These are phyloP conservation scores for Sporothrix schenckii DNA, from an alignment of 2,329 filamentous ascomycete species.

Conservation along the genomic window DNA sequence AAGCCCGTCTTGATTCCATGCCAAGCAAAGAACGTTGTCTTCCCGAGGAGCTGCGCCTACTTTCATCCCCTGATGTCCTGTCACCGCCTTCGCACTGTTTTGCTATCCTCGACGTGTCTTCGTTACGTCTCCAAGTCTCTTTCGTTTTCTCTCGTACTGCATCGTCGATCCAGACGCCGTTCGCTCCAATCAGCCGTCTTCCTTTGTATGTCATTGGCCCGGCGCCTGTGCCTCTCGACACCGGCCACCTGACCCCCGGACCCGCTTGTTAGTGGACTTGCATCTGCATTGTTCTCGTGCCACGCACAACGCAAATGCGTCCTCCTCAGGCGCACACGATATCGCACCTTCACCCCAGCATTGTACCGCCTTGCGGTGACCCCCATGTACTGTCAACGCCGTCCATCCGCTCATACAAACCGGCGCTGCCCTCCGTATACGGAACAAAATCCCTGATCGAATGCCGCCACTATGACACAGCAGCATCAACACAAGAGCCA, in stretches of 20 bases:
- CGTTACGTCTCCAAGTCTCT: background rate
- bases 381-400: slow-evolving; percentile 17
- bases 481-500: background rate
- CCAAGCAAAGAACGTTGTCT: slow-evolving; percentile 2
- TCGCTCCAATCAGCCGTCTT: slow-evolving; percentile 13
- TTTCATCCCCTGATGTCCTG: background rate
- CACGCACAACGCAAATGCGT: background rate
- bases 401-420: background rate
- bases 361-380: slow-evolving; percentile 20
- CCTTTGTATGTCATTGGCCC: background rate
- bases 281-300: slow-evolving; percentile 18
- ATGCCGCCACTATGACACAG: slow-evolving; percentile 10
- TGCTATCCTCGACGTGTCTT: background rate
- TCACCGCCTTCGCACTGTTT: background rate
- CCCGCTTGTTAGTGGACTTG: slow-evolving; percentile 9
- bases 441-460: slow-evolving; percentile 15
- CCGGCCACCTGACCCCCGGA: slow-evolving; percentile 19
- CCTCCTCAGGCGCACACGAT: background rate
- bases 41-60: slow-evolving; percentile 12
- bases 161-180: slow-evolving; percentile 22
- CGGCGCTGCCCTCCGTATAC: slow-evolving; percentile 23
- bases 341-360: background rate
- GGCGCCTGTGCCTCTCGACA: slow-evolving; percentile 7
- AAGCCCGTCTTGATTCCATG: slow-evolving; percentile 12
- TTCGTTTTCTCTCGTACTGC: background rate